These are phyloP conservation scores for Zygotorulaspora florentina DNA, from an alignment of 805 yeast species.

Conservation along the genomic window DNA sequence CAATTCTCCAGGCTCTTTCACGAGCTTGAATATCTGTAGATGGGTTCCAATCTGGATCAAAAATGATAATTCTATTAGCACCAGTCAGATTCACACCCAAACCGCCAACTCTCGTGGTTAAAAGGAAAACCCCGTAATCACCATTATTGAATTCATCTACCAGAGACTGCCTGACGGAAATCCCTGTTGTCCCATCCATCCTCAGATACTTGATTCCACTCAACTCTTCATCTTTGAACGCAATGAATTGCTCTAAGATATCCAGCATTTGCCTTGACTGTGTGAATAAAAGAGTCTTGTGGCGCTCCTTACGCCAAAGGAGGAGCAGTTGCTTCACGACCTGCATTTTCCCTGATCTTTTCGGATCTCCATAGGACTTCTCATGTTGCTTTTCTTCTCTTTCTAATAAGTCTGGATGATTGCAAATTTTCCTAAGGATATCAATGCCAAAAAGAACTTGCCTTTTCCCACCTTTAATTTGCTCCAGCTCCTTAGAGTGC, in stretches of 20 bases:
- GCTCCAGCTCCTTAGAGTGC: constrained; percentile 66
- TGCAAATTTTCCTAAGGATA: constrained; percentile 84
- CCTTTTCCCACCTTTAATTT: constrained; percentile 69
- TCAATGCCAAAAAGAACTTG: constrained; percentile 89
- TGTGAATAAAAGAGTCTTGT: constrained; percentile 79
- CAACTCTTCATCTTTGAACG: constrained; percentile 35
- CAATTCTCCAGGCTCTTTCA: constrained; percentile 95
- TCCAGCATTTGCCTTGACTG: constrained; percentile 94
- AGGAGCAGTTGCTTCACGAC: constrained; percentile 72
- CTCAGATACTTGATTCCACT: constrained; percentile 53
- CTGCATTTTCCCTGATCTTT: constrained; percentile 82
- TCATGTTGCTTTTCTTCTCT: constrained; percentile 35
- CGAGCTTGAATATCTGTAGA: constrained; percentile 96
- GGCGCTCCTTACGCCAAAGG: constrained; percentile 73
- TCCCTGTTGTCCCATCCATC: constrained; percentile 94
- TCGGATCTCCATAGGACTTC: constrained; percentile 50
- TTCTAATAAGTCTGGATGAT: constrained; percentile 85
- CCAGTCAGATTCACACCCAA: constrained; percentile 92
- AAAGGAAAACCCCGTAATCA: constrained; percentile 58
- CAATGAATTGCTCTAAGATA: constrained; percentile 68
- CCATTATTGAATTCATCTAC: constrained; percentile 78
- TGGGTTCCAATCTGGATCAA: constrained; percentile 98
- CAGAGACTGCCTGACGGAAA: constrained; percentile 65
- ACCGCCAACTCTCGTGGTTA: constrained; percentile 96
- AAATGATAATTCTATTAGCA: constrained; percentile 89